A percentile compares a stretch with the other conserved stretches of the same genome.
Conservation (phyloP, 2,329 filamentous ascomycete species). For the Botrytis tulipae region DNA sequence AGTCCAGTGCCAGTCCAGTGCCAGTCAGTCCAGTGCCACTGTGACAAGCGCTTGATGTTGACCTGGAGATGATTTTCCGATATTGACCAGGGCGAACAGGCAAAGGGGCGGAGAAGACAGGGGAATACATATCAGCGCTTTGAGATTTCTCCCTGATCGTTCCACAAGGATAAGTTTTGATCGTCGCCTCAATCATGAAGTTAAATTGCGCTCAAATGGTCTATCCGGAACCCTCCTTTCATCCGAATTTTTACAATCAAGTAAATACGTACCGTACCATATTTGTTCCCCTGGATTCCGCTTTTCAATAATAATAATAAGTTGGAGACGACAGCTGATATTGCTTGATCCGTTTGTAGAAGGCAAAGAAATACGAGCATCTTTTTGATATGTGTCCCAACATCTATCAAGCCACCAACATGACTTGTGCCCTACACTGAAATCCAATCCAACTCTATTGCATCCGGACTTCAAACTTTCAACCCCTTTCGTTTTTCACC, state of each 20-base stretch:
- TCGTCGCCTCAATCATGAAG: slow-evolving; percentile 16
- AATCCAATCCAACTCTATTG: slow-evolving; percentile 8
- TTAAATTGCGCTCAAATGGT: slow-evolving; percentile 1
- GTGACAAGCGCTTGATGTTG: slow-evolving; percentile 13
- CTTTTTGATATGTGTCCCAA: slow-evolving; percentile 10
- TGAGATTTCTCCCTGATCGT: neutral
- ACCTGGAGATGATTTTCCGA: neutral
- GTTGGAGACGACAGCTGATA: neutral
- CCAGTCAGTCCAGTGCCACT: neutral
- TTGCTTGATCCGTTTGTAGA: neutral
- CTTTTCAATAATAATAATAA: neutral
- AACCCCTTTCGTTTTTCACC: neutral
- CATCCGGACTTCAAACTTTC: neutral
- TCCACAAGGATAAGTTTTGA: slow-evolving; percentile 16
- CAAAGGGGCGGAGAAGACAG: neutral
- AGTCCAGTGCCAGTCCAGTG: neutral
- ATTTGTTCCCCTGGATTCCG: neutral
- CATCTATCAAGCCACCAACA: slow-evolving; percentile 15
- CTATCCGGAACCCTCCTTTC: slow-evolving; percentile 7
- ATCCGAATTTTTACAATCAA: neutral
- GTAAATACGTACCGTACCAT: neutral
- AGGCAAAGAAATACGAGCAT: neutral
- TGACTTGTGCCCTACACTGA: neutral
- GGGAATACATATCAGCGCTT: slow-evolving; percentile 2
- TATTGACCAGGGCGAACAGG: neutral